phyloP scores from a whole-genome alignment of 768 basidiomycete genomes.

The Suillus luteus region DNA sequence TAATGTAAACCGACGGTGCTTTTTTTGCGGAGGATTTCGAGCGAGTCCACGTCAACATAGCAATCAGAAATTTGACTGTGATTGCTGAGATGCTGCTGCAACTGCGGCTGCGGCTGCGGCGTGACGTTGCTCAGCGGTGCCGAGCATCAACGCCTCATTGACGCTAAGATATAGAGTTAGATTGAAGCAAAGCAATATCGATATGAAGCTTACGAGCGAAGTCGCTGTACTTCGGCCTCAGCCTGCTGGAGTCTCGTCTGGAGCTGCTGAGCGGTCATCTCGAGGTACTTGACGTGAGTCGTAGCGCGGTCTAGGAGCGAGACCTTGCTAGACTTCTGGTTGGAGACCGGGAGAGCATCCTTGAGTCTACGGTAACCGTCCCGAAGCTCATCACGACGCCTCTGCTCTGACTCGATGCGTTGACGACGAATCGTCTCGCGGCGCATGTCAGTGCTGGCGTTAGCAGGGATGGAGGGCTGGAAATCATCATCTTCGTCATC shows the following conservation, averaged over 20 bases:
- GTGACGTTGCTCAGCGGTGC: constrained; percentile 74
- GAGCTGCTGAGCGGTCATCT: constrained; percentile 73
- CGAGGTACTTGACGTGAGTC: constrained; percentile 84
- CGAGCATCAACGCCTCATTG: constrained; percentile 89
- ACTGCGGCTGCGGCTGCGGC: constrained; percentile 58
- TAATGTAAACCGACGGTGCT: constrained; percentile 37
- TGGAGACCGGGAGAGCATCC: constrained; percentile 85
- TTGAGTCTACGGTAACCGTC: constrained; percentile 91
- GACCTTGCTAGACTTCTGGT: constrained; percentile 93
- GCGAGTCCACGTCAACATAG: constrained; percentile 20
- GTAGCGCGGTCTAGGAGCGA: constrained; percentile 87
- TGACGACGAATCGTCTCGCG: constrained; percentile 90
- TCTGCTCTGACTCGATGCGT: constrained; percentile 93
- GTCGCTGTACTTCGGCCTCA: constrained; percentile 78
- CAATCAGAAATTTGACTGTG: constrained; percentile 48
- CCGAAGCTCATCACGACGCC: constrained; percentile 88
- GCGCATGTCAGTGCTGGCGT: constrained; percentile 63
- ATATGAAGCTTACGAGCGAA: constrained; percentile 51
- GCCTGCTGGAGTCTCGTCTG: constrained; percentile 77
- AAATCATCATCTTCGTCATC: constrained; percentile 80
- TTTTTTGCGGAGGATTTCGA: constrained; percentile 26
- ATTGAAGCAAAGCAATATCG: constrained; percentile 8
- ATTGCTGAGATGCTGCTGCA: constrained; percentile 50
- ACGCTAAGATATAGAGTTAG: constrained; percentile 42
- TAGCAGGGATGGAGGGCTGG: constrained; percentile 49